Base-by-base conservation (phyloP, 1,139 yeast genomes). In the Saccharomyces hybrid region DNA sequence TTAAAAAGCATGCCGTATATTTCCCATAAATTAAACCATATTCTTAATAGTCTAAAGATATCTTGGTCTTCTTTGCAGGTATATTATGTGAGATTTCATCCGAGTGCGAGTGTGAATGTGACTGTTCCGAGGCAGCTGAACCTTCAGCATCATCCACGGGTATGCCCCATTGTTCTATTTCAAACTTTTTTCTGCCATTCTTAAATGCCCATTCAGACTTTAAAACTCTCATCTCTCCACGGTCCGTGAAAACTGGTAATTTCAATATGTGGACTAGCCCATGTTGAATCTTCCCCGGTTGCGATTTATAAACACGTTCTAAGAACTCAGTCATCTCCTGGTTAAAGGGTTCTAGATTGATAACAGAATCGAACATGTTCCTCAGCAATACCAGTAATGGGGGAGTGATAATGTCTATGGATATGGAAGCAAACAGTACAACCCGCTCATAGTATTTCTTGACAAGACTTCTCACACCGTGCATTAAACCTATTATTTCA, bases 121-220 rank as follows among this genome's bases (percentile, higher is more conserved):
- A 20, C 20, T 38, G 44, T 11, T 38, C 44, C 25, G n/a, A 2
- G 20, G 16, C 11, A 13, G 25, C 20, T 16, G 44, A 38, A 20
- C 44, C 78, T 16, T 78, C 85, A 41, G 79, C 83, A 55, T 84
- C 90, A 57, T 88, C 97, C 2, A 93, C 96, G 0, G 99, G 98
- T 49, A 93, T 93, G 26, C 96, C 88, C 96, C 96, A 91, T 64
- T 84, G 88, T 60, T 87, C 91, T 56, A 91, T 85, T 64, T 87
- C 96, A 67, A 93, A 89, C 64, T 80, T 83, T 70, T 84, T 83
- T 58, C 87, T 78, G 13, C 96, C 93, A 58, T 89, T 89, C 65
- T 85, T 84, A 72, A 91, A 93, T 3, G 96, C 91, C 69, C 80
- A 85, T 70, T 91, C 97, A 53, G 88, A 85, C 55, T 76, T 76